Base-by-base conservation (phyloP, 2,329 filamentous ascomycete genomes). In the Ilyonectria mors-panacis region DNA sequence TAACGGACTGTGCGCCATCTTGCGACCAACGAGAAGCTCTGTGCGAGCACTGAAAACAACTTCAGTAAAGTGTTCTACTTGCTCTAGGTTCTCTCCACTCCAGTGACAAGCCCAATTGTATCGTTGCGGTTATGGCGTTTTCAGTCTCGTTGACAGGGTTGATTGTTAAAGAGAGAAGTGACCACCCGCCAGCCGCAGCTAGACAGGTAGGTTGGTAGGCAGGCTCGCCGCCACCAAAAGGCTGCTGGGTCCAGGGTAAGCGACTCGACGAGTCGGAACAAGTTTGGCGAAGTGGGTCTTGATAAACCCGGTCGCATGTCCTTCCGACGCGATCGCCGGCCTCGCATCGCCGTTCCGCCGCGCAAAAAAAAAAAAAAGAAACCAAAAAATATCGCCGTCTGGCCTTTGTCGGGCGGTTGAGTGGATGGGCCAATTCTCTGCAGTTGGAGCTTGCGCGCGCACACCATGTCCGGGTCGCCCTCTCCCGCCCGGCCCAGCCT, bases 401-500 rank as follows among this genome's bases (percentile, higher is more conserved):
- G 51, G 59, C 17, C 21, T 55, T 17, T 30, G 42, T 59, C 39
- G 37, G 54, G 45, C 30, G 61, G 54, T 33, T 19, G 37, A 58
- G 54, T 54, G 39, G 47, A 59, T 21, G 55, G 61, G 37, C 13
- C n/a, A 53, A 28, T 47, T 44, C 45, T 59, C 37, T 39, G 23
- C 37, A 7, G 4, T 9, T 12, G 5, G 10, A 37, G 39, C 13
- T 44, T 26, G 37, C 30, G 42, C 30, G 35, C 33, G 28, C n/a
- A 44, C 58, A 56, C 30, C 50, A 76, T 75, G 73, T 70, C 74
- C 48, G 63, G 58, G 15, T 59, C 76, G 28, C 67, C 73, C 50
- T 68, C 78, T 56, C 73, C 77, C 47, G 67, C 70, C 64, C 82
- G 86, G 79, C 90, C 90, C 33, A 87, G 88, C 75, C 81, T 91